Conservation (phyloP, 2,329 filamentous ascomycete genomes). For the Sporothrix variecibatus region DNA sequence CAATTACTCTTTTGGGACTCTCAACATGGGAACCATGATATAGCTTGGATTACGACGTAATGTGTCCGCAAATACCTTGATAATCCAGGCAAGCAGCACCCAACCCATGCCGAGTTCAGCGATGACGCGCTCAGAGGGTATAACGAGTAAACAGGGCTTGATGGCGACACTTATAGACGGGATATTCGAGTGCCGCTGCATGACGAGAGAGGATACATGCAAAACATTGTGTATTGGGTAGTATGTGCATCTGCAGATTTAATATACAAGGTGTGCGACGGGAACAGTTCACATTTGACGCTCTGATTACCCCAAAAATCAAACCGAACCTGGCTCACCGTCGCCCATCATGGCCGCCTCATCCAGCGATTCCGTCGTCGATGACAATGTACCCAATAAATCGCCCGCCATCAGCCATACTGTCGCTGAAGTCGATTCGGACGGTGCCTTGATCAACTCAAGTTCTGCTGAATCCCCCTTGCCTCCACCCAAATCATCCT, state of each 20-base stretch:
- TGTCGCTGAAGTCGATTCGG: conserved; percentile 2
- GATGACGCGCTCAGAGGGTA: neutral
- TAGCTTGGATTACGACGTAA: neutral
- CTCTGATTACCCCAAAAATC: neutral
- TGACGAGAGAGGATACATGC: neutral
- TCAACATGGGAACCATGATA: neutral
- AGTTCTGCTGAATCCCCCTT: neutral
- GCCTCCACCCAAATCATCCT: conserved; percentile 2
- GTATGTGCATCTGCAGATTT: neutral
- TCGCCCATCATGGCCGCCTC: conserved; percentile 2
- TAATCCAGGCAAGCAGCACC: neutral
- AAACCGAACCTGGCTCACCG: neutral
- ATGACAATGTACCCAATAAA: neutral
- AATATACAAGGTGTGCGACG: neutral
- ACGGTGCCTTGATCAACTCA: neutral
- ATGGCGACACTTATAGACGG: conserved; percentile 15
- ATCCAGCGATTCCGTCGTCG: neutral
- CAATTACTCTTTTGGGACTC: neutral
- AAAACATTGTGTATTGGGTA: too few relatives aligned
- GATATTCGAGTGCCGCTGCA: neutral
- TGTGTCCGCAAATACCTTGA: neutral
- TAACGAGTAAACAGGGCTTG: conserved; percentile 9
- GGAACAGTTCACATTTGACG: neutral
- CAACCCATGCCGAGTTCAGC: too few relatives aligned
- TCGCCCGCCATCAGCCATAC: neutral